Percentiles rank a stretch among this genome's conserved stretches.
phyloP scores from a whole-genome alignment of 805 yeast species.

The Wickerhamomyces ciferrii region DNA sequence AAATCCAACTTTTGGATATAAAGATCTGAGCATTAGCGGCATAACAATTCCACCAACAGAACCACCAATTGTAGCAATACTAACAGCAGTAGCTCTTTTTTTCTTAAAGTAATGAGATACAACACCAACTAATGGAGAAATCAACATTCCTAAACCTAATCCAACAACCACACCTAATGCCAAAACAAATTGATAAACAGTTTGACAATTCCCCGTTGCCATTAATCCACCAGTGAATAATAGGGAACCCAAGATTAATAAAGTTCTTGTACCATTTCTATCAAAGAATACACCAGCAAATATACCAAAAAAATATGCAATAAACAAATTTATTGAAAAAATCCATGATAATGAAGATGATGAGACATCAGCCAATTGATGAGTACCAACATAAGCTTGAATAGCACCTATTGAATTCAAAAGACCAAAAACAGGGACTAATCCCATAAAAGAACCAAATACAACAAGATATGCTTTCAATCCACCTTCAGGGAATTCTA shows the following conservation, averaged over 20 bases:
- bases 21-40: constrained; percentile 44
- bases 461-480: constrained; percentile 48
- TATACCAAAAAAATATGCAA: constrained; percentile 43
- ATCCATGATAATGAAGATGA: constrained; percentile 57
- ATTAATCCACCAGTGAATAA: constrained; percentile 45
- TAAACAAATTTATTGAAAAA: constrained; percentile 49
- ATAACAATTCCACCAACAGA: constrained; percentile 49
- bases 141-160: constrained; percentile 49
- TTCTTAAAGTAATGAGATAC: constrained; percentile 60
- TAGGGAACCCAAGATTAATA: constrained; percentile 35
- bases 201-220: constrained; percentile 42
- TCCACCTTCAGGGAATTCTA: constrained; percentile 57
- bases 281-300: constrained; percentile 57
- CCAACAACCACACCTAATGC: constrained; percentile 52
- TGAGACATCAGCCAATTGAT: constrained; percentile 43
- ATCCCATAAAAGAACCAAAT: constrained; percentile 54
- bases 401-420: constrained; percentile 58
- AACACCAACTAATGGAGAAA: constrained; percentile 54
- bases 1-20: constrained; percentile 42
- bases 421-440: constrained; percentile 49
- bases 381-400: constrained; percentile 50
- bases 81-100: constrained; percentile 50
- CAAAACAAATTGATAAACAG: constrained; percentile 55
- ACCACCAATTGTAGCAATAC: constrained; percentile 45
- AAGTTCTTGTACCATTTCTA: constrained; percentile 39